Evolutionary conservation across 1,284 basidiomycete species (phyloP).

Genomic region (Ceratobasidium sp.): DNA sequence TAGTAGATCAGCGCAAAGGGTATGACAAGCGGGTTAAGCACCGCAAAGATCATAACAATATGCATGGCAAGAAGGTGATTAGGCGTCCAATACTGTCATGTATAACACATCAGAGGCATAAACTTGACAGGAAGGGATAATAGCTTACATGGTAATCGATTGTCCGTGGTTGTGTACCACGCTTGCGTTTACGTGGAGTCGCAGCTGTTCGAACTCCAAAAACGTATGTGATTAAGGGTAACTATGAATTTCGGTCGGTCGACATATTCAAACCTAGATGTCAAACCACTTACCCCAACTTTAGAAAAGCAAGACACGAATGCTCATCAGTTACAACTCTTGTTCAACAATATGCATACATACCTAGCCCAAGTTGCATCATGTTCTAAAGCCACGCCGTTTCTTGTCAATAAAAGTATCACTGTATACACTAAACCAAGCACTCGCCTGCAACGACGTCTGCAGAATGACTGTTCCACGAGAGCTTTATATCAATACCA

Average conservation of each 20-base stretch:
- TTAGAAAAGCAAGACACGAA: not conserved
- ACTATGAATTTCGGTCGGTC: not conserved
- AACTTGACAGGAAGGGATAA: not conserved
- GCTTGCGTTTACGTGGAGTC: constrained; percentile 56
- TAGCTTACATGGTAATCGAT: constrained; percentile 54
- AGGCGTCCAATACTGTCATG: constrained; percentile 41
- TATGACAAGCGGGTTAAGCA: constrained; percentile 58
- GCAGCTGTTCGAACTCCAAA: constrained; percentile 52
- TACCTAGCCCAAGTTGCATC: constrained; percentile 44
- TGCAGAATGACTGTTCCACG: constrained; percentile 38
- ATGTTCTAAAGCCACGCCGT: constrained; percentile 24
- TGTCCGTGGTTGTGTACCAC: constrained; percentile 57
- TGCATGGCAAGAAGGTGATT: constrained; percentile 55
- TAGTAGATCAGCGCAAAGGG: constrained; percentile 53
- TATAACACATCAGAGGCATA: constrained; percentile 41
- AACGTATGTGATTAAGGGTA: constrained; percentile 43
- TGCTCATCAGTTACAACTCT: not conserved
- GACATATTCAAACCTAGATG: not conserved
- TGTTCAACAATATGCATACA: constrained; percentile 54
- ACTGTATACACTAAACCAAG: not conserved
- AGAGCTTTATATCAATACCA: not conserved
- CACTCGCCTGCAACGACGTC: constrained; percentile 40
- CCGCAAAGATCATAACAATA: constrained; percentile 58
- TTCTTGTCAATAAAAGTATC: too few relatives aligned
- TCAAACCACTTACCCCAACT: constrained; percentile 36